Evolutionary conservation across 2,329 filamentous ascomycete genomes (phyloP).

Genomic region (Orbilia javanica): DNA sequence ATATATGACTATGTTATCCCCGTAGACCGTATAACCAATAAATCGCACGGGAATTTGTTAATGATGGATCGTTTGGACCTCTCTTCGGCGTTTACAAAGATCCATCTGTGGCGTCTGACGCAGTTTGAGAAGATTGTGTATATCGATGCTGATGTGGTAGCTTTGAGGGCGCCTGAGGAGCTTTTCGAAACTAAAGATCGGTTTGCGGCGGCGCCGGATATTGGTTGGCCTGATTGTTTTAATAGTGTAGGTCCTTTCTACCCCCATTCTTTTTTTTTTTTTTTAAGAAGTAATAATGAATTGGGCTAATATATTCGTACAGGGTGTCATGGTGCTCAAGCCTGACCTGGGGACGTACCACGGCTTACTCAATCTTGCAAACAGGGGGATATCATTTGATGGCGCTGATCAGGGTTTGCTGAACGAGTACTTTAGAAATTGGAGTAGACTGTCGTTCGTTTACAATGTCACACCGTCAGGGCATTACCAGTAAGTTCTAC

Average conservation of each 20-base stretch:
- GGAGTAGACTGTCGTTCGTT: conserved; percentile 89
- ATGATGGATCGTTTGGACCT: conserved; percentile 93
- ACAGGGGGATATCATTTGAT: conserved; percentile 91
- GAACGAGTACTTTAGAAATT: conserved; percentile 91
- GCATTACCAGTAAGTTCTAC: conserved; percentile 78
- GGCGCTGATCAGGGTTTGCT: conserved; percentile 95
- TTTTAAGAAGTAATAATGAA: no score
- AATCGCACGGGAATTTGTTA: conserved; percentile 82
- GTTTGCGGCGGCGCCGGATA: conserved; percentile 85
- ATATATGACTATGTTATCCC: conserved; percentile 91
- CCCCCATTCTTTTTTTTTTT: background rate
- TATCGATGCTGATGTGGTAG: conserved; percentile 93
- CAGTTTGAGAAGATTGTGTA: conserved; percentile 95
- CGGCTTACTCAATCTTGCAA: conserved; percentile 84
- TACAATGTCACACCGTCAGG: conserved; percentile 98
- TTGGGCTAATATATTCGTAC: conserved; percentile 4
- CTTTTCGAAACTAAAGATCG: conserved; percentile 77
- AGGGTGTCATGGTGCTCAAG: conserved; percentile 87
- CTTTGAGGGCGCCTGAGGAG: conserved; percentile 89
- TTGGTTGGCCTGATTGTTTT: conserved; percentile 98
- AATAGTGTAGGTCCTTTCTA: conserved; percentile 73
- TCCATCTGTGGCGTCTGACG: conserved; percentile 89
- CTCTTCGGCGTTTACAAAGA: conserved; percentile 94
- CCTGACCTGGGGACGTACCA: conserved; percentile 90
- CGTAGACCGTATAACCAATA: conserved; percentile 82